These are phyloP conservation scores for Actinidia arguta DNA, from an alignment of 179 eudicot species.

Conservation along the genomic window DNA sequence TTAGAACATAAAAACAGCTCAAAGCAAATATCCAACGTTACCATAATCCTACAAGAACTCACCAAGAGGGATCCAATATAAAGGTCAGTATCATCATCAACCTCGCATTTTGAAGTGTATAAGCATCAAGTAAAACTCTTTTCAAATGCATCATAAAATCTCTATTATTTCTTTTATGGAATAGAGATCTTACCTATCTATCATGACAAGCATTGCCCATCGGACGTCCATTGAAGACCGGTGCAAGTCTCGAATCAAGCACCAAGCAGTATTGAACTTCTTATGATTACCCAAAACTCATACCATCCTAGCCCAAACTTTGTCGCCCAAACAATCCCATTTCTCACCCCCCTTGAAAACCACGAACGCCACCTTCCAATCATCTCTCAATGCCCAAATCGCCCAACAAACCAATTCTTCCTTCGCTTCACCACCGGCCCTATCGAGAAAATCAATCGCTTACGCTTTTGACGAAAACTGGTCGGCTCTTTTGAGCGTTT, in stretches of 20 bases:
- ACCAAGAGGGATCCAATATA: not conserved
- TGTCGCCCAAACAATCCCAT: conserved; percentile 51
- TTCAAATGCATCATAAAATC: not conserved
- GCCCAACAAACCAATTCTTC: conserved; percentile 39
- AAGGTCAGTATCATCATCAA: not conserved
- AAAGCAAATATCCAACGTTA: not conserved
- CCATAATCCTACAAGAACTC: not conserved
- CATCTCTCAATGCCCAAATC: conserved; percentile 61
- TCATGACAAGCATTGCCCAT: conserved; percentile 70
- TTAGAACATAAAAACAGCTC: not conserved
- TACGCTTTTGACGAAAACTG: conserved; percentile 43
- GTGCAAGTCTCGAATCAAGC: conserved; percentile 68
- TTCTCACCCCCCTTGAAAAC: conserved; percentile 68
- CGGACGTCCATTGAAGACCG: conserved; percentile 49
- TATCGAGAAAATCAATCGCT: conserved; percentile 51
- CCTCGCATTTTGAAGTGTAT: not conserved
- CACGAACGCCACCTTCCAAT: conserved; percentile 64
- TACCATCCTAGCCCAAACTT: conserved; percentile 62
- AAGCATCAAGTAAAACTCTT: not conserved
- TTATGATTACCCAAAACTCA: conserved; percentile 83
- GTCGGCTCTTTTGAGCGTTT: conserved; percentile 41
- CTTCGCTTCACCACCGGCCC: conserved; percentile 39
- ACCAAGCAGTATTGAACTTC: conserved; percentile 80
- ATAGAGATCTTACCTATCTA: conserved; percentile 66
- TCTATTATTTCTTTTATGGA: too few relatives aligned